Evolutionary conservation across 2,329 filamentous ascomycete genomes (phyloP).

Genomic region (Hymenoscyphus scutula): DNA sequence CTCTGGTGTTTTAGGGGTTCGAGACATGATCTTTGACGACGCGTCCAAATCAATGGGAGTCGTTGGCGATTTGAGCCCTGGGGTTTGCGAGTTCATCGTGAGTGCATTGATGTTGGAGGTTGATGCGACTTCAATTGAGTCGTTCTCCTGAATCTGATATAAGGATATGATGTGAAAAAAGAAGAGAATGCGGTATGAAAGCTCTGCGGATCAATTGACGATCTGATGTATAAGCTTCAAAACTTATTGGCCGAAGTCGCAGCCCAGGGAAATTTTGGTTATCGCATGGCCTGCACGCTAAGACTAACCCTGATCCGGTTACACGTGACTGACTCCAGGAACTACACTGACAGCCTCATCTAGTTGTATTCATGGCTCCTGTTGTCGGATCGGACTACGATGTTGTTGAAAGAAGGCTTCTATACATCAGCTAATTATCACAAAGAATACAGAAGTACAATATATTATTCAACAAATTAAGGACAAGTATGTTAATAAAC

Average conservation of each 20-base stretch:
- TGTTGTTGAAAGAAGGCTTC: too few species aligned
- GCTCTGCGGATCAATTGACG: conserved; percentile 17
- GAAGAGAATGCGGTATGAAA: conserved; percentile 10
- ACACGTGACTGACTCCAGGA: too few species aligned
- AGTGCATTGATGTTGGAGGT: conserved; percentile 18
- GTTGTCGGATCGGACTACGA: too few species aligned
- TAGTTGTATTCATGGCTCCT: too few species aligned
- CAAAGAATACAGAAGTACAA: too few species aligned
- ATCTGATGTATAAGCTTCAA: conserved; percentile 7
- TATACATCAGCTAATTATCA: too few species aligned
- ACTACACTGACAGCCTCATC: too few species aligned
- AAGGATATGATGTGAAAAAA: background rate
- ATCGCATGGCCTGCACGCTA: background rate
- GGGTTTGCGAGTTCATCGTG: conserved; percentile 20
- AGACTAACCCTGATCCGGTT: too few species aligned
- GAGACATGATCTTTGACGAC: conserved; percentile 14
- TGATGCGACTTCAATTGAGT: conserved; percentile 1
- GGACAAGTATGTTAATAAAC: too few species aligned
- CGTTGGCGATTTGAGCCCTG: conserved; percentile 21
- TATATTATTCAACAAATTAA: too few species aligned
- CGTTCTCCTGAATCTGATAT: conserved; percentile 1
- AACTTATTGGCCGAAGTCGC: conserved; percentile 19
- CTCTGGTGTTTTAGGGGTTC: conserved; percentile 19
- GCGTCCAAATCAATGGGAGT: conserved; percentile 14
- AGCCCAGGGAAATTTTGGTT: background rate